Evolutionary conservation across 1,284 basidiomycete genomes (phyloP), one percentile per base, ranked within the genome.

Genomic region (Malassezia psittaci): DNA sequence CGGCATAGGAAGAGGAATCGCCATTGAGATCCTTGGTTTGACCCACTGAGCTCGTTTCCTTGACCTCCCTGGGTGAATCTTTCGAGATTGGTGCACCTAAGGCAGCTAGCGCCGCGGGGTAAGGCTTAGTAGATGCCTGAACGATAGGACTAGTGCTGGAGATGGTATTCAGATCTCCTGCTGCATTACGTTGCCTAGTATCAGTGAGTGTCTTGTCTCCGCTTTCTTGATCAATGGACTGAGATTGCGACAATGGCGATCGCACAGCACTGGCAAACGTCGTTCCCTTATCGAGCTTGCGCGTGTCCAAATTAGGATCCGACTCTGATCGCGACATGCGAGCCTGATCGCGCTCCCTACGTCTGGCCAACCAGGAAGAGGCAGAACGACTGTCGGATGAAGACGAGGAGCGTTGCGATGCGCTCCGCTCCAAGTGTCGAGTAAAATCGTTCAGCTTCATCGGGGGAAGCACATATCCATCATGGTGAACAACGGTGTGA

Each of bases 391-490:
- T 16, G 45, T 35, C 33, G 33, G 45, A 47, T 29, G 24, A 29
- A 11, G 45, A 47, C 19, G 19, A 13, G 7, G 43, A 45, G 43
- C 43, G 43, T 34, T 29, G 43, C 43, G 43, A 45, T 16, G 29
- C 43, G 21, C 43, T 45, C 18, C 43, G 43, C 21, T 45, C 43
- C 29, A 45, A 24, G 8, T 47, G 45, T 2, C 33, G 45, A 33
- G 34, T 36, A 47, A 47, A 47, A 21, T 47, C 45, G 33, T 36
- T 18, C 12, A 47, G 32, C 13, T 47, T 34, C 45, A 47, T 47
- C 29, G 45, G 33, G 16, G 45, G 45, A 12, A 47, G 45, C 19
- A 47, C 45, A 8, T 36, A 47, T 15, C 45, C 45, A 15, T 33
- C 45, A 36, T 47, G 34, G 32, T 47, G 45, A 16, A 35, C 34